Evolutionary conservation across 768 basidiomycete species (phyloP), one percentile per base, ranked within the genome.

Genomic region (Termitomyces sp.): DNA sequence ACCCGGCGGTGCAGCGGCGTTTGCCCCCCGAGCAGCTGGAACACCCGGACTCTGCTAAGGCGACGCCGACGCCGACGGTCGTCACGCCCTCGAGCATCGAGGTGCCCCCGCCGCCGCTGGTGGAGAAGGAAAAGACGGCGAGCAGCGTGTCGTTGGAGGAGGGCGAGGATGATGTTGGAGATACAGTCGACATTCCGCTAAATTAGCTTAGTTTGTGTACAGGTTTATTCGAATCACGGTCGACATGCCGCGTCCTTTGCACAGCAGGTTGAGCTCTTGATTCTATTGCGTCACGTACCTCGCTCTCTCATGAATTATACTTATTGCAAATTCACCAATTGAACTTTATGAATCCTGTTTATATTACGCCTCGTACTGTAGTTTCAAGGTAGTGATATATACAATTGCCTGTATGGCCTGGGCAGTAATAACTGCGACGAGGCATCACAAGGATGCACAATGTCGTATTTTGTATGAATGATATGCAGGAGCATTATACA

Each of bases 71-170:
- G 48, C 47, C 57, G n/a, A 62, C 60, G 40, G 72, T 85, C 4
- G 75, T 87, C 26, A 78, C 83, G 20, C 85, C 87, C 2, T 79
- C 84, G 26, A 85, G 76, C 55, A 86, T 89, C 13, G 89, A 92
- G 67, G 86, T 92, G 6, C 90, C 89, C 4, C 86, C 90, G 0
- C 91, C 91, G 4, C 89, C 90, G 28, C 88, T 88, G 0, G 79
- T 89, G 14, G 87, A 89, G 68, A 91, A 93, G 72, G 88, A 91
- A 70, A 74, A 72, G 36, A 68, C 74, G 55, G 67, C 74, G 61
- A 73, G 71, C 59, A 65, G 56, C n/a, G 13, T 55, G 43, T 65
- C 71, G 20, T 66, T 71, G 23, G 86, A 84, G 35, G 81, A 85
- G 9, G 81, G 70, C 0, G 88, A 89, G 40, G 89, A 89, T 55